phyloP scores from a whole-genome alignment of 2,329 filamentous ascomycete species.

The Colletotrichum higginsianum region DNA sequence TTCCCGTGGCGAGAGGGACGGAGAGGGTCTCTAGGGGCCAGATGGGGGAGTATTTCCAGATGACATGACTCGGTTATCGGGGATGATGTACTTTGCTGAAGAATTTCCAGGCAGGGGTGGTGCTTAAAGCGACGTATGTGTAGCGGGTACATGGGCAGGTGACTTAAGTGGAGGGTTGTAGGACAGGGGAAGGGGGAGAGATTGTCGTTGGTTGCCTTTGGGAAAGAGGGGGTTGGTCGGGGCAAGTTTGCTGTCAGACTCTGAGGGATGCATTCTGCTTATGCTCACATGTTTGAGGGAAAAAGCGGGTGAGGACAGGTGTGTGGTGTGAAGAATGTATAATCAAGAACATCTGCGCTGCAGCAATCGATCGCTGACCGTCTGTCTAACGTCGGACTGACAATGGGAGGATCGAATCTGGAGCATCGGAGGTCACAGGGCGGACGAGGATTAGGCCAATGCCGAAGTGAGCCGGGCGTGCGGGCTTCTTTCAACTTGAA shows the following conservation, averaged over 20 bases:
- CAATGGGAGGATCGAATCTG: neutral
- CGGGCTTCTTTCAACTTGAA: neutral
- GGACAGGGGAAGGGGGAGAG: neutral
- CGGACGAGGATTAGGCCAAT: neutral
- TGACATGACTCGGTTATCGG: constrained; percentile 40
- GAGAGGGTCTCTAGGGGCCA: neutral
- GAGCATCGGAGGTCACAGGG: constrained; percentile 15
- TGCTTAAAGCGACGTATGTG: constrained; percentile 31
- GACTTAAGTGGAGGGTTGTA: neutral
- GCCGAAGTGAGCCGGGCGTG: constrained; percentile 16
- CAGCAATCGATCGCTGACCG: neutral
- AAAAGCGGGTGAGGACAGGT: neutral
- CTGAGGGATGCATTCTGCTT: neutral
- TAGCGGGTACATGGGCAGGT: constrained; percentile 12
- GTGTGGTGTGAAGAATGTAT: neutral
- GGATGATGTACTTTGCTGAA: constrained; percentile 18
- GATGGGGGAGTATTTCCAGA: neutral
- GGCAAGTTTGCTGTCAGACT: neutral
- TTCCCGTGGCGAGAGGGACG: constrained; percentile 5
- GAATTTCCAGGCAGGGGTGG: constrained; percentile 9
- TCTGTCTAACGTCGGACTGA: neutral
- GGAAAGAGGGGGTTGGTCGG: neutral
- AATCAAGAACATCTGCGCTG: constrained; percentile 1
- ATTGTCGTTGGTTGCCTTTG: neutral
- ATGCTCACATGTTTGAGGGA: constrained; percentile 18